Conservation (phyloP, 331 rosid genomes). For the Stylosanthes scabra region DNA sequence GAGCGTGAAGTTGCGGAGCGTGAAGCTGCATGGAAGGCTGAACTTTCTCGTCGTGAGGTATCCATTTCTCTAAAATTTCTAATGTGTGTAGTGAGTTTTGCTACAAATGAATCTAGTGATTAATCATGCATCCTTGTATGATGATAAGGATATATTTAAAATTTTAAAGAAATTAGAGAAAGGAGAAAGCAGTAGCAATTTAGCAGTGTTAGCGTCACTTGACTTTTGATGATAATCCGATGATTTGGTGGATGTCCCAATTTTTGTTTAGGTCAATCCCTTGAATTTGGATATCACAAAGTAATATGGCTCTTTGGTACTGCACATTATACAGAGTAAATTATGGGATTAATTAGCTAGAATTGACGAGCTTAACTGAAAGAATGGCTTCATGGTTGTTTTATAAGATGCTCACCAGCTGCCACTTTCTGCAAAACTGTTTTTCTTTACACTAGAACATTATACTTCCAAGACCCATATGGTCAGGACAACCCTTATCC, state of each 20-base stretch:
- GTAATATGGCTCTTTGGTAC: slow-evolving; percentile 1
- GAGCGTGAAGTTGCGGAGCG: slow-evolving; percentile 99
- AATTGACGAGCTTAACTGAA: slow-evolving; percentile 7
- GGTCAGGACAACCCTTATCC: background rate
- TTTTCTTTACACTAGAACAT: background rate
- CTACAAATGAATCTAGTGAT: background rate
- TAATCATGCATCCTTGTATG: slow-evolving; percentile 4
- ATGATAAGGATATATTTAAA: slow-evolving; percentile 10
- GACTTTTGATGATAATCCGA: background rate
- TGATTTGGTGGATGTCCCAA: background rate
- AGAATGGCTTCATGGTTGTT: slow-evolving; percentile 3
- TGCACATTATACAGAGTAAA: background rate
- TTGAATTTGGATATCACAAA: slow-evolving; percentile 12
- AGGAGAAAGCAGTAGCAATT: background rate
- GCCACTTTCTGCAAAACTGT: background rate
- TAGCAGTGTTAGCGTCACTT: slow-evolving; percentile 9
- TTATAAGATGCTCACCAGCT: background rate
- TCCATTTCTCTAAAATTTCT: background rate
- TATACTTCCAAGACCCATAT: slow-evolving; percentile 8
- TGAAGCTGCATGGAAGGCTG: slow-evolving; percentile 99
- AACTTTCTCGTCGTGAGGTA: slow-evolving; percentile 99
- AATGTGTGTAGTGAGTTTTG: background rate
- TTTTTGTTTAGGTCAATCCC: background rate
- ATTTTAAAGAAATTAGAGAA: background rate
- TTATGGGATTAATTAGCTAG: background rate